Evolutionary conservation across 164 flowering plant species (phyloP), one percentile per base, ranked within the genome.

Genomic region (Cinnamomum chago): DNA sequence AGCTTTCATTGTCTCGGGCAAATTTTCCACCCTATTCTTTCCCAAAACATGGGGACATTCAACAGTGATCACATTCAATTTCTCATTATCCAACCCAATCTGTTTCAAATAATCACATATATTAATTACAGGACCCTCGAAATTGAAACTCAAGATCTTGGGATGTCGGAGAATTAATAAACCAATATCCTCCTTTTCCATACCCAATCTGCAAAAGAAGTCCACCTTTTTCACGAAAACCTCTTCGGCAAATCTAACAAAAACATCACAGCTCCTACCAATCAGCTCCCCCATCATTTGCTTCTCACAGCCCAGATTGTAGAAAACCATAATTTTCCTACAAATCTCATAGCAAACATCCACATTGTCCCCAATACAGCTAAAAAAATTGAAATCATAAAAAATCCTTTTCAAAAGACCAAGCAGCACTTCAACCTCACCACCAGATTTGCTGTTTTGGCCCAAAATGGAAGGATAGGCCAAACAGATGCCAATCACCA

Each of bases 1-100:
- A 3, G 90, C 86, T 80, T 87, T 86, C 85, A 89, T 76, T 58
- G 84, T 79, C 75, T 86, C 72, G 70, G 97, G 92, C 74, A 92
- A 70, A 81, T 92, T 86, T 64, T 70, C 76, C 79, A 92, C 78
- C 77, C 72, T 81, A 72, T 87, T 90, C 78, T 81, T 86, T 3
- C 94, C 97, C 68, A 88, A 68, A 58, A 86, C 85, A 80, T 86
- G 78, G 72, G 89, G 86, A 68, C 79, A 88, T 14, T 75, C 70
- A 51, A 69, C 60, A 58, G 75, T 40, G 62, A 89, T 73, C n/a
- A 75, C 55, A 67, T 70, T 35, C 58, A 84, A 30, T 67, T 86
- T 77, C 51, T 79, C 58, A 0, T 52, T 68, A 24, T 77, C 77
- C 83, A 89, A 65, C 33, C 91, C 91, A 75, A 87, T 79, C 78